Evolutionary conservation across 352 stramenopile genomes (phyloP), one percentile per base, ranked within the genome.

Genomic region (Globisporangium solare): DNA sequence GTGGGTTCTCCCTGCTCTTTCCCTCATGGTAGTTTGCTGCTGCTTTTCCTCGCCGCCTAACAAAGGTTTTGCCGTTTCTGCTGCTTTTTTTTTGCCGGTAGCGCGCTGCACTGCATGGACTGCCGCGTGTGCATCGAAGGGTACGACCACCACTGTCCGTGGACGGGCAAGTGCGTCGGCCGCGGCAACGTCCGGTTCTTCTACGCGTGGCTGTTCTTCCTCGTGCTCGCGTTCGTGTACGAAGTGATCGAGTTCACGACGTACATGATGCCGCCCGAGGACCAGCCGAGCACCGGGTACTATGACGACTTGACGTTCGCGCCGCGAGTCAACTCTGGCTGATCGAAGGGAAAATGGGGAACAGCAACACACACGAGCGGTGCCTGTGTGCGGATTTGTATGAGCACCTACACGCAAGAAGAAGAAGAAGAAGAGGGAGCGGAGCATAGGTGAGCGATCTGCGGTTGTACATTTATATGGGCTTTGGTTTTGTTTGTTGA

Each of bases 141-240:
- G 47, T 91, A 95, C 60, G 88, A 97, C 66, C 89, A 97, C 71
- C 89, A 97, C 52, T 97, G 89, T 67, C 89, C 89, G n/a, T 97
- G 89, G 86, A 97, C 89, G 13, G 86, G 88, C 58, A 96, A 97
- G 66, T 97, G 88, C 61, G 80, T 97, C 51, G 88, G 87, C 56
- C 80, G 77, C 48, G 61, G 76, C 54, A 96, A 89, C 56, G 64
- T 94, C 18, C 67, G 68, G 24, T 91, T 79, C 68, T 96, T 96
- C 56, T 92, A 94, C 63, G 56, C 63, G 50, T 96, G 88, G 80
- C 68, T 96, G 21, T 68, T 89, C 56, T 91, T 89, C 53, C 71
- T 96, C 31, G 78, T 95, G 47, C 67, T 94, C 31, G 83, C 85
- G 41, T 93, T 92, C 45, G 82, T 95, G 50, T 95, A 88, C 71